These are phyloP conservation scores for Chaetomiaceae sp. DNA, from an alignment of 2,329 filamentous ascomycete genomes.

Conservation along the genomic window DNA sequence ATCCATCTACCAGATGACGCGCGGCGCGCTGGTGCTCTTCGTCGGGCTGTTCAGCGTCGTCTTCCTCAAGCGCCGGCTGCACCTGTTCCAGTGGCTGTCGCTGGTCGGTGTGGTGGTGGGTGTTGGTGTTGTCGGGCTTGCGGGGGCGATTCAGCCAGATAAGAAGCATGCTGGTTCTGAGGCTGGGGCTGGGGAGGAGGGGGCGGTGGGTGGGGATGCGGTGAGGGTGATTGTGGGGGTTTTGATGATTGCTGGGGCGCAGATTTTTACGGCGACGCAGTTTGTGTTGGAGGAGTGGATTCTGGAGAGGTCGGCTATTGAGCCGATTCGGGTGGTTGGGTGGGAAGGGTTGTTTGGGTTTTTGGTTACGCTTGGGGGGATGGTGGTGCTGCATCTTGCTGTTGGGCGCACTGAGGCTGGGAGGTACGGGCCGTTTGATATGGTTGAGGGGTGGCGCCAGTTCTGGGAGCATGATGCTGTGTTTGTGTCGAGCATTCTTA, in stretches of 20 bases:
- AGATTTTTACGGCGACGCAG: conserved; percentile 94
- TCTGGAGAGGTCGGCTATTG: conserved; percentile 58
- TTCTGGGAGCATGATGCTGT: conserved; percentile 68
- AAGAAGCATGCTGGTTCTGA: conserved; percentile 42
- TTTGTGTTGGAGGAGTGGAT: conserved; percentile 96
- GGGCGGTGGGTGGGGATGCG: conserved; percentile 42
- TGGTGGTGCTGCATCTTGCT: conserved; percentile 72
- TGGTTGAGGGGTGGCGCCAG: conserved; percentile 77
- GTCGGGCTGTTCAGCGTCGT: conserved; percentile 92
- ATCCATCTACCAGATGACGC: conserved; percentile 98
- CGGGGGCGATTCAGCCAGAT: conserved; percentile 75
- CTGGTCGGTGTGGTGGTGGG: conserved; percentile 82
- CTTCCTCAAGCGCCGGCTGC: conserved; percentile 75
- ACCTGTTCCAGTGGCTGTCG: conserved; percentile 87
- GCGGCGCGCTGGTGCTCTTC: conserved; percentile 89
- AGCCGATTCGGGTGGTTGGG: conserved; percentile 85
- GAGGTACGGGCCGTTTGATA: conserved; percentile 81
- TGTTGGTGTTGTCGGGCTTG: conserved; percentile 83
- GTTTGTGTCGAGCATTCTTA: conserved; percentile 72
- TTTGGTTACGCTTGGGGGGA: conserved; percentile 67
- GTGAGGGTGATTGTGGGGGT: conserved; percentile 75
- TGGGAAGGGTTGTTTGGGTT: conserved; percentile 97
- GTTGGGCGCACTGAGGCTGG: conserved; percentile 73
- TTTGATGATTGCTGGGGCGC: conserved; percentile 83
- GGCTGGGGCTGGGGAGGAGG: conserved; percentile 27